Evolutionary conservation across 2,329 filamentous ascomycete species (phyloP).

Genomic region (Fusarium irregulare): DNA sequence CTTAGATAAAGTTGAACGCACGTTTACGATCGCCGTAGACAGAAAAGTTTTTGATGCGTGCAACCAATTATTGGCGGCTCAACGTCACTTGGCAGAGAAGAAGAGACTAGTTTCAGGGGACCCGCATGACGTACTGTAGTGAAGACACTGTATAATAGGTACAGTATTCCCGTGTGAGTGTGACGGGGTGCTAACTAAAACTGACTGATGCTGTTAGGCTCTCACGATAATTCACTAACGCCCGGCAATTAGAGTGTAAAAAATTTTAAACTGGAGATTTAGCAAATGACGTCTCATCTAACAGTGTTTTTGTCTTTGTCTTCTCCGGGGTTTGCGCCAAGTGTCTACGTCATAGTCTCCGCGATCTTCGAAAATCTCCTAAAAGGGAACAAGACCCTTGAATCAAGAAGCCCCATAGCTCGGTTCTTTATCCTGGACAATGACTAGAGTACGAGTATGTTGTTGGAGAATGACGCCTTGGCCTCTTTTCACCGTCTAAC

Average conservation of each 20-base stretch:
- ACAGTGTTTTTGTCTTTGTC: neutral
- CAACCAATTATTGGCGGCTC: neutral
- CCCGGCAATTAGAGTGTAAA: neutral
- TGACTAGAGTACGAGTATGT: conserved; percentile 13
- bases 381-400: conserved; percentile 19
- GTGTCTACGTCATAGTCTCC: conserved; percentile 18
- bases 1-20: conserved; percentile 28
- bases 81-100: conserved; percentile 11
- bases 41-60: conserved; percentile 6
- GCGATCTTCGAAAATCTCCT: conserved; percentile 25
- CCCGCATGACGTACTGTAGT: conserved; percentile 26
- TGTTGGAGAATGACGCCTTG: conserved; percentile 9
- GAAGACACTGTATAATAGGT: neutral
- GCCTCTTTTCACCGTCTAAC: conserved; percentile 7
- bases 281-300: conserved; percentile 19
- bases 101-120: conserved; percentile 1
- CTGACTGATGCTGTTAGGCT: neutral
- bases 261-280: conserved; percentile 24
- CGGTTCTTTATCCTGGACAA: conserved; percentile 28
- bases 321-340: neutral
- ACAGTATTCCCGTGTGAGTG: neutral
- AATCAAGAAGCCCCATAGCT: conserved; percentile 19
- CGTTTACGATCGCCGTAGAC: neutral
- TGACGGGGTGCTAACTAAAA: no score
- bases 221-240: neutral